Base-by-base conservation (phyloP, 2,329 filamentous ascomycete species). In the Colletotrichum trifolii region DNA sequence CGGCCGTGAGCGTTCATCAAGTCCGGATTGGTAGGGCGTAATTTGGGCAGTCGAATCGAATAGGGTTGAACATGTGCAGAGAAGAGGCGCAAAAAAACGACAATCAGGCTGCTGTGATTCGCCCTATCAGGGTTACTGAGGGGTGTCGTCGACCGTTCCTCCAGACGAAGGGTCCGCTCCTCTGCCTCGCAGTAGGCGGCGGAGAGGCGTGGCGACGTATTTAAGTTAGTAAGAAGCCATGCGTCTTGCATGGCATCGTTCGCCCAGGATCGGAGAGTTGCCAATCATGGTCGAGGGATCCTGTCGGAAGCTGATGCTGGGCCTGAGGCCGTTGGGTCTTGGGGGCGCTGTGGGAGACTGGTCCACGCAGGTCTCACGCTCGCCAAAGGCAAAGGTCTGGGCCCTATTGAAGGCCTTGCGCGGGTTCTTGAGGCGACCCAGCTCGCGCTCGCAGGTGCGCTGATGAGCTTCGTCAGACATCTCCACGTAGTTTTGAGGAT, bases 401-500 rank as follows among this genome's bases (percentile, higher is more conserved):
- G 96, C 94, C 69, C 96, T 89, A 76, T 88, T 87, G 61, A 99
- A 84, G 73, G 95, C 96, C 71, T 92, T 91, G 72, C 94, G 89
- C 71, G 83, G 85, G 76, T 96, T 91, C 78, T 96, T 95, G 72
- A 99, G 88, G 76, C 94, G 94, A 73, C 94, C 93, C 83, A 99
- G 90, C 73, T 97, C 95, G 71, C 93, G 91, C 82, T 99, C 96
- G 76, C 96, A 98, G 47, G 94, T 96, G 73, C 89, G 90, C 72
- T 93, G 92, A 78, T 99, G 94, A 76, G 95, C 93, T 75, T 95
- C 91, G 69, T 92, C 93, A 69, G 90, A 91, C 96, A 99, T 99
- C 78, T 96, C 94, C 64, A 99, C 93, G 75, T 99, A 99, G 75
- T 95, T 94, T 73, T 97, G 94, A 25, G 96, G 96, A 72, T 90